These are phyloP conservation scores for Aspergillus luchuensis DNA, from an alignment of 2,329 filamentous ascomycete genomes.

Conservation along the genomic window DNA sequence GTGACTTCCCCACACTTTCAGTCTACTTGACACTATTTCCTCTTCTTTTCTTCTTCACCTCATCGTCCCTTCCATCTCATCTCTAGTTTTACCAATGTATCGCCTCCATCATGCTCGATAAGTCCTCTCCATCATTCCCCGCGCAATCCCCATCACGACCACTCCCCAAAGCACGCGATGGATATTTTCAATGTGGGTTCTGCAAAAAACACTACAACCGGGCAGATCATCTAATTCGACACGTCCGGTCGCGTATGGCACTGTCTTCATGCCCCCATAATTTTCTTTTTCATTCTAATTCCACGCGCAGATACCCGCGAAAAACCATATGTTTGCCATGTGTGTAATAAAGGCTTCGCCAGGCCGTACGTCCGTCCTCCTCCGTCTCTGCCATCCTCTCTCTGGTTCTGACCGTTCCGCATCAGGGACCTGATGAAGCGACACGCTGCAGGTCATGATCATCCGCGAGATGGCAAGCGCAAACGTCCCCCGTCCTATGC, in stretches of 20 bases:
- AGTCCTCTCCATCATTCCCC: conserved; percentile 10
- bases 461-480: conserved; percentile 40
- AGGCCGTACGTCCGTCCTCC: conserved; percentile 28
- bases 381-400: background rate
- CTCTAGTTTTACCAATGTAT: background rate
- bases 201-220: conserved; percentile 56
- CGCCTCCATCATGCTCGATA: conserved; percentile 16
- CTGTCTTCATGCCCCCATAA: background rate
- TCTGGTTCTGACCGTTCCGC: background rate
- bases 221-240: conserved; percentile 55
- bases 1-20: background rate
- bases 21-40: background rate
- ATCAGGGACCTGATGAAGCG: conserved; percentile 52
- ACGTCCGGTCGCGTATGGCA: conserved; percentile 16
- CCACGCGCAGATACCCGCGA: conserved; percentile 28
- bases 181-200: conserved; percentile 53
- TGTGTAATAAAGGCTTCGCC: conserved; percentile 37
- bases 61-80: background rate
- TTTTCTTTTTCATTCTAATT: background rate
- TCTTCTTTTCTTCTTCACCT: background rate
- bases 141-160: conserved; percentile 14
- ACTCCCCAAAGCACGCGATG: conserved; percentile 21
- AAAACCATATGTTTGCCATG: conserved; percentile 36
- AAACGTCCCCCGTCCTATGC: conserved; percentile 23
- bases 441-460: conserved; percentile 44